Percentiles rank a stretch among this genome's conserved stretches.
Conservation (phyloP, 331 rosid genomes). For the Cydonia oblonga region DNA sequence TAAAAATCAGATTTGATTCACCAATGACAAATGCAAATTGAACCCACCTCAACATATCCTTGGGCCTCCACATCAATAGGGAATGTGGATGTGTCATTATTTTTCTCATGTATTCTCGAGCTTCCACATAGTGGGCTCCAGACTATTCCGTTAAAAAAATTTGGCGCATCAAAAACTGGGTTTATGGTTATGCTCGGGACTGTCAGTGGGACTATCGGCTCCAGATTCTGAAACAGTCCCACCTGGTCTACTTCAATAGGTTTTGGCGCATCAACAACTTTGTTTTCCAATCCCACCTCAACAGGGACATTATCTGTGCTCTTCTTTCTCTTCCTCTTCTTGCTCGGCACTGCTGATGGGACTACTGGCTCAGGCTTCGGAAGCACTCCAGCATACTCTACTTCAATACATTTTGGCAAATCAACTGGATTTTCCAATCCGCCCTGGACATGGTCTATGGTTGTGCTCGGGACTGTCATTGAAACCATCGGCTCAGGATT, state of each 20-base stretch:
- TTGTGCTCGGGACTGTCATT: no score
- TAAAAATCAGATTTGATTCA: not conserved
- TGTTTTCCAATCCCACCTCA: not conserved
- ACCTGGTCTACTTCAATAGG: no score
- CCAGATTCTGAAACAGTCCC: no score
- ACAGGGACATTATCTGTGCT: conserved; percentile 8
- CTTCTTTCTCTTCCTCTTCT: conserved; percentile 33
- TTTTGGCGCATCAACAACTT: no score
- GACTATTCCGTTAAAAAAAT: no score
- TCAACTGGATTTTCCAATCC: not conserved
- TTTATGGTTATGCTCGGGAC: not conserved
- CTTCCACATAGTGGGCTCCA: no score
- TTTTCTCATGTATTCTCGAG: conserved; percentile 9
- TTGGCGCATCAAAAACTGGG: not conserved
- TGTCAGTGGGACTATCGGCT: no score
- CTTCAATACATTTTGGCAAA: not conserved
- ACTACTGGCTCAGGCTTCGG: conserved; percentile 36
- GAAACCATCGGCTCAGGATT: no score
- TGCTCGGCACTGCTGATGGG: conserved; percentile 7
- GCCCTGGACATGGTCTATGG: not conserved
- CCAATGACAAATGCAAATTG: not conserved
- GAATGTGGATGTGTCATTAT: conserved; percentile 7
- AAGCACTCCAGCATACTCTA: not conserved
- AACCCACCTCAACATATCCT: not conserved
- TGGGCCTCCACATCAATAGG: not conserved